Evolutionary conservation across 2,329 filamentous ascomycete genomes (phyloP), one percentile per base, ranked within the genome.

Genomic region (Fusarium torreyae): DNA sequence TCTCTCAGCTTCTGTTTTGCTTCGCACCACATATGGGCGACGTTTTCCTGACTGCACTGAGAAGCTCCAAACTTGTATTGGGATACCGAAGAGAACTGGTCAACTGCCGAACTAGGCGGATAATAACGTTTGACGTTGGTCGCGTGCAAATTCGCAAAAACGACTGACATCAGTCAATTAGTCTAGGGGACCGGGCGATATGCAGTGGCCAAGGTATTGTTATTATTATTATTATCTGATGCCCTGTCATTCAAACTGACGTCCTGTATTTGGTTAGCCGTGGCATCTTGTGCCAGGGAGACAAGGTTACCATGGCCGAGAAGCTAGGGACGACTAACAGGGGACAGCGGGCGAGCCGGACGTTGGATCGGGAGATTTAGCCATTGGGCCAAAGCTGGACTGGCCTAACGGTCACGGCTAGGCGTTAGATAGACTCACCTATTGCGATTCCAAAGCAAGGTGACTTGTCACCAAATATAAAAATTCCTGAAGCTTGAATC

Each of bases 281-380:
- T 66, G 46, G 45, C 62, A 58, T 63, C 44, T 63, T 28, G 20
- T 31, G 43, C 39, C 22, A 46, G 54, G 36, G 18, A 49, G 40
- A 46, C 62, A 68, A 66, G 64, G 67, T 61, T 70, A 31, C 51
- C 43, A 53, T 57, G 60, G 56, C 28, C 45, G 40, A 54, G 50
- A 57, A 53, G 51, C 67, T 54, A 56, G 48, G 46, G 64, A 52
- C 45, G 52, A 44, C 31, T 33, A 63, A 66, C 63, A 63, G 56
- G 68, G 70, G 68, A 62, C 57, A 22, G 49, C 45, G 45, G 28
- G 59, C 36, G 55, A 63, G 58, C 68, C 61, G 46, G 52, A 59
- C 57, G 28, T 38, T 62, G 65, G 64, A 39, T 74, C 73, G 71
- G 71, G 66, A 65, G 55, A 74, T 73, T 72, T 73, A 71, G 62